Percentiles rank a stretch among this genome's conserved stretches.
Evolutionary conservation across 495 filamentous ascomycete species (phyloP).

Genomic region (Hamigera avellanea): DNA sequence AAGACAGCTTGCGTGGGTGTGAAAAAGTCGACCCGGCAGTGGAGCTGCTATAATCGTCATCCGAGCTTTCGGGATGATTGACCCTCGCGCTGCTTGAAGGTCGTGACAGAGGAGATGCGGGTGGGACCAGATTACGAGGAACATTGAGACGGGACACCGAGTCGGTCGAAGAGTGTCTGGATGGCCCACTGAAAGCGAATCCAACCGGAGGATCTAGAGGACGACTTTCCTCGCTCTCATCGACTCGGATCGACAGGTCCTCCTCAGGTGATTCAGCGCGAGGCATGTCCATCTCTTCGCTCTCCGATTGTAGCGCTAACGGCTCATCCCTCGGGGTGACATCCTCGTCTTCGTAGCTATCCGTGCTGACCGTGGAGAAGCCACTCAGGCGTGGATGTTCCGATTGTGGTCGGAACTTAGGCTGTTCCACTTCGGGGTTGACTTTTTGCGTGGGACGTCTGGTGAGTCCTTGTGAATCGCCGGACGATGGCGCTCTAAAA

Average conservation of each 20-base stretch:
- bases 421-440: conserved; percentile 48
- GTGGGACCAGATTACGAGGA: conserved; percentile 39
- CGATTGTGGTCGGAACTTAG: conserved; percentile 53
- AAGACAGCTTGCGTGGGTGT: conserved; percentile 60
- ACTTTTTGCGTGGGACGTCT: conserved; percentile 28
- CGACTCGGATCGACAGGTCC: conserved; percentile 9
- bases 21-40: conserved; percentile 42
- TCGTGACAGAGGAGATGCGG: conserved; percentile 43
- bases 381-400: conserved; percentile 64
- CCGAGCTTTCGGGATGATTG: conserved; percentile 47
- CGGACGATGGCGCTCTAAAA: conserved; percentile 45
- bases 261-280: conserved; percentile 40
- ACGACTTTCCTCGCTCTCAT: conserved; percentile 4
- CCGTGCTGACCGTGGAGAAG: conserved; percentile 42
- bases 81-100: conserved; percentile 46
- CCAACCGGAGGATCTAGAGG: conserved; percentile 8
- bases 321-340: not conserved
- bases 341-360: conserved; percentile 12
- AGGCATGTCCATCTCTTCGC: conserved; percentile 30
- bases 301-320: conserved; percentile 2
- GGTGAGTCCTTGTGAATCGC: conserved; percentile 19
- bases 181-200: conserved; percentile 12
- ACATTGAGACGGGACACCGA: conserved; percentile 35
- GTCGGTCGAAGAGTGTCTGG: conserved; percentile 30
- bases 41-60: conserved; percentile 48